Conservation (phyloP, 2,329 filamentous ascomycete genomes). For the Ophiostoma montium region DNA sequence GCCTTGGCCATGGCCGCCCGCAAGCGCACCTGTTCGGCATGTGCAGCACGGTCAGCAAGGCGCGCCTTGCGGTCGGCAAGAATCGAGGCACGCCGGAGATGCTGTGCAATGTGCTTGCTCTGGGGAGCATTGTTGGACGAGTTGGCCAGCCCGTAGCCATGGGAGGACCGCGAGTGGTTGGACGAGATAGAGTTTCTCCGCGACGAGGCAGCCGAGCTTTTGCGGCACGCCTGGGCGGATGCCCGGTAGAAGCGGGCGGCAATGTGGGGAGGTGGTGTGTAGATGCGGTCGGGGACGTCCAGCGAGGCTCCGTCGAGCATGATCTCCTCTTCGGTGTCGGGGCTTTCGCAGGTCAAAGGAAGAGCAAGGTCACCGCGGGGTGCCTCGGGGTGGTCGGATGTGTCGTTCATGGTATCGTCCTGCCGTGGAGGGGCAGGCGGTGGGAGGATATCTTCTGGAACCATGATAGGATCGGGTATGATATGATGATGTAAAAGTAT, state of each 20-base stretch:
- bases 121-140: slow-evolving; percentile 37
- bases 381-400: neutral
- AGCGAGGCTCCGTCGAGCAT: neutral
- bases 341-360: slow-evolving; percentile 5
- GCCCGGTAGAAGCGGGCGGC: slow-evolving; percentile 63
- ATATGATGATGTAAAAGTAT: too few species aligned
- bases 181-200: slow-evolving; percentile 70
- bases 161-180: slow-evolving; percentile 55
- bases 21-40: slow-evolving; percentile 70
- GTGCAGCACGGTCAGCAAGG: slow-evolving; percentile 64
- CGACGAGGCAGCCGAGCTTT: slow-evolving; percentile 63
- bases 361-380: neutral
- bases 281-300: slow-evolving; percentile 20
- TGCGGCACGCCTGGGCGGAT: slow-evolving; percentile 48
- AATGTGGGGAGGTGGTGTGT: slow-evolving; percentile 60
- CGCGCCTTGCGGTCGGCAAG: slow-evolving; percentile 68
- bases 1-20: slow-evolving; percentile 63
- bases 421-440: neutral
- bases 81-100: slow-evolving; percentile 65
- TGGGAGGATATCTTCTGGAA: slow-evolving; percentile 3
- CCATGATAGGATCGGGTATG: neutral
- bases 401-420: slow-evolving; percentile 6
- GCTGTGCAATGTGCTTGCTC: slow-evolving; percentile 65
- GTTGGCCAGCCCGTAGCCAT: slow-evolving; percentile 31
- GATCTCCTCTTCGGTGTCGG: slow-evolving; percentile 8